Conservation (phyloP, 2,329 filamentous ascomycete genomes). For the Exophiala sp. region DNA sequence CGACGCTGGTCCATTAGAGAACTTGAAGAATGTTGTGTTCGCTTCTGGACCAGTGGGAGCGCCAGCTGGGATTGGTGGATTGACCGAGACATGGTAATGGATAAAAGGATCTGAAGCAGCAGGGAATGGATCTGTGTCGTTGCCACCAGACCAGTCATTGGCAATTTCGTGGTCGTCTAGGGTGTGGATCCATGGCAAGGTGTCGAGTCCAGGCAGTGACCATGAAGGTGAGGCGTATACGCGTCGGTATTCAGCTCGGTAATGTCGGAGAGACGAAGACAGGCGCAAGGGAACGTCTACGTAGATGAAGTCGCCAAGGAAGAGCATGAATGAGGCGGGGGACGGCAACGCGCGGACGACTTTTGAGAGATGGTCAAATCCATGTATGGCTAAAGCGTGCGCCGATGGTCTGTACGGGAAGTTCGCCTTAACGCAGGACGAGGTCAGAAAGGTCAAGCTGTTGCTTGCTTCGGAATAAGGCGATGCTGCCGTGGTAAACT, state of each 20-base stretch:
- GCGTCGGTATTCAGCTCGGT: slow-evolving; percentile 86
- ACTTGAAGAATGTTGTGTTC: slow-evolving; percentile 80
- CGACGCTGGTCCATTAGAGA: slow-evolving; percentile 81
- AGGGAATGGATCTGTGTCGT: slow-evolving; percentile 74
- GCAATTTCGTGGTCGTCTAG: slow-evolving; percentile 95
- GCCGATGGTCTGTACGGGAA: slow-evolving; percentile 86
- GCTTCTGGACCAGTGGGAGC: slow-evolving; percentile 42
- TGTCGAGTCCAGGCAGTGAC: slow-evolving; percentile 61
- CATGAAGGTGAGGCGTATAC: slow-evolving; percentile 96
- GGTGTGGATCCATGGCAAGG: slow-evolving; percentile 96
- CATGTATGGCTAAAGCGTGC: slow-evolving; percentile 67
- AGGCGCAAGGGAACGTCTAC: slow-evolving; percentile 78
- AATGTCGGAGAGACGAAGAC: slow-evolving; percentile 68
- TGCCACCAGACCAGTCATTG: slow-evolving; percentile 81
- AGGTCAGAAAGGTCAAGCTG: slow-evolving; percentile 84
- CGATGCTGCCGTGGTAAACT: slow-evolving; percentile 73
- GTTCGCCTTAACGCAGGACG: slow-evolving; percentile 86
- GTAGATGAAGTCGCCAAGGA: slow-evolving; percentile 50
- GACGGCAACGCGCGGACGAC: slow-evolving; percentile 68
- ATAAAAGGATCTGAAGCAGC: slow-evolving; percentile 80
- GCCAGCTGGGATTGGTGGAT: slow-evolving; percentile 66
- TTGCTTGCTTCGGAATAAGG: slow-evolving; percentile 62
- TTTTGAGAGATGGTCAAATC: slow-evolving; percentile 72
- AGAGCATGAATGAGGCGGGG: slow-evolving; percentile 62
- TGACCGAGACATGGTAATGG: slow-evolving; percentile 79